These are phyloP conservation scores for Penicillium egyptiacum DNA, from an alignment of 495 filamentous ascomycete genomes.

Conservation along the genomic window DNA sequence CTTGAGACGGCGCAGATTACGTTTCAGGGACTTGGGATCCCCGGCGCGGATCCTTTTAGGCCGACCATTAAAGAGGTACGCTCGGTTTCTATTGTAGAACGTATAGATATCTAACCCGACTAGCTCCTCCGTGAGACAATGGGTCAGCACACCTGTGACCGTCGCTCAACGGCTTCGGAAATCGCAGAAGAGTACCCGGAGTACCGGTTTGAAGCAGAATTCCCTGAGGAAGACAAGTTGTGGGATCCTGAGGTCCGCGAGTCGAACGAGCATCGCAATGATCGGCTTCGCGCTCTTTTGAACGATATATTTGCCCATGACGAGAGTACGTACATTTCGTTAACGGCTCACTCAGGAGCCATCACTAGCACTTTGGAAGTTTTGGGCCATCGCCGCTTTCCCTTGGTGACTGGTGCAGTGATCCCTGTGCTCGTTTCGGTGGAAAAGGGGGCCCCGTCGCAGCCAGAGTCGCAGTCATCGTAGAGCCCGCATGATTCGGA, in stretches of 20 bases:
- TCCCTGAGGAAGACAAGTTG: conserved; percentile 61
- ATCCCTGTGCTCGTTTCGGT: conserved; percentile 69
- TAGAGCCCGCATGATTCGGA: not conserved
- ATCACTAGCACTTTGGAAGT: conserved; percentile 61
- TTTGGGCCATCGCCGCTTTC: conserved; percentile 65
- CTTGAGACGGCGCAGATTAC: conserved; percentile 63
- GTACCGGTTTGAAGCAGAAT: conserved; percentile 62
- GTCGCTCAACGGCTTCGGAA: conserved; percentile 56
- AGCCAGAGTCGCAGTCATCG: not conserved
- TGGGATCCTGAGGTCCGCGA: conserved; percentile 58
- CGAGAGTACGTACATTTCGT: conserved; percentile 59
- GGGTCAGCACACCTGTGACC: conserved; percentile 80
- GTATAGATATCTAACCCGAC: not conserved
- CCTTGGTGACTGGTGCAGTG: conserved; percentile 64
- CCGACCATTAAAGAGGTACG: conserved; percentile 67
- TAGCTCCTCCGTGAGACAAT: conserved; percentile 69
- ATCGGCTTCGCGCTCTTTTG: conserved; percentile 55
- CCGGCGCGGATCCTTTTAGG: conserved; percentile 51
- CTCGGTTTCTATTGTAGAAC: not conserved
- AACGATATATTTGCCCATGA: conserved; percentile 65
- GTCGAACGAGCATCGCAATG: conserved; percentile 54
- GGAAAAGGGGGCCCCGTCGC: conserved; percentile 23
- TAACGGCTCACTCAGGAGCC: conserved; percentile 74
- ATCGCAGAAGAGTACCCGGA: conserved; percentile 59
- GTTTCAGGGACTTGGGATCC: conserved; percentile 56